Evolutionary conservation across 164 flowering plant genomes (phyloP).

Genomic region (Nelumbo lutea): DNA sequence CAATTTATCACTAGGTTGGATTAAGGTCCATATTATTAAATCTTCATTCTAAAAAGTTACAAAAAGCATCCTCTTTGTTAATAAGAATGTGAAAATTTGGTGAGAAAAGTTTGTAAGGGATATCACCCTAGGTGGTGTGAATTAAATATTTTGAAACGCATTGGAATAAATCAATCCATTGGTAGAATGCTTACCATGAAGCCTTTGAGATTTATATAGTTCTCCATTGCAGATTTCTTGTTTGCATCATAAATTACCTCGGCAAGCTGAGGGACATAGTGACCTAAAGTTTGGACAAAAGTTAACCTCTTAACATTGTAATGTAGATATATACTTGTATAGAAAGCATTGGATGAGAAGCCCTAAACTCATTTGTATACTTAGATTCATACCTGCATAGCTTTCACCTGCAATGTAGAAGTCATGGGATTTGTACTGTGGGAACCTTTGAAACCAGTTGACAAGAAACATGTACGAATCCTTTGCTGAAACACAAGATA

Average conservation of each 20-base stretch:
- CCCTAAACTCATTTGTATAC: neutral
- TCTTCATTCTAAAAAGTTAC: no score
- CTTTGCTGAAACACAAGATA: constrained; percentile 31
- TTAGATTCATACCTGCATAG: constrained; percentile 53
- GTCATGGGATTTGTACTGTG: constrained; percentile 61
- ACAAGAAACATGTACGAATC: constrained; percentile 58
- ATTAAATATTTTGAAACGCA: neutral
- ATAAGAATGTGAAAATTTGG: no score
- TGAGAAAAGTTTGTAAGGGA: no score
- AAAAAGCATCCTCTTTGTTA: no score
- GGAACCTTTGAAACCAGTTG: constrained; percentile 76
- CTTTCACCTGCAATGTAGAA: constrained; percentile 87
- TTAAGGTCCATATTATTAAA: no score
- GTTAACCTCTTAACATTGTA: no score
- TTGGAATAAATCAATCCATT: neutral
- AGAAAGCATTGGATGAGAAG: neutral
- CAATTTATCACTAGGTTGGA: no score
- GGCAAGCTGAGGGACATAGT: constrained; percentile 80
- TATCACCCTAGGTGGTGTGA: neutral
- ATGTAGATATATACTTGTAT: neutral
- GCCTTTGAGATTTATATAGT: constrained; percentile 62
- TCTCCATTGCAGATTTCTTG: constrained; percentile 24
- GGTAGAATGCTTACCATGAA: constrained; percentile 43
- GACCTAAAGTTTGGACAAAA: constrained; percentile 29
- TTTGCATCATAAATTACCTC: constrained; percentile 53